These are phyloP conservation scores for Trichosporon sp. DNA, from an alignment of 1,284 basidiomycete genomes.

Conservation along the genomic window DNA sequence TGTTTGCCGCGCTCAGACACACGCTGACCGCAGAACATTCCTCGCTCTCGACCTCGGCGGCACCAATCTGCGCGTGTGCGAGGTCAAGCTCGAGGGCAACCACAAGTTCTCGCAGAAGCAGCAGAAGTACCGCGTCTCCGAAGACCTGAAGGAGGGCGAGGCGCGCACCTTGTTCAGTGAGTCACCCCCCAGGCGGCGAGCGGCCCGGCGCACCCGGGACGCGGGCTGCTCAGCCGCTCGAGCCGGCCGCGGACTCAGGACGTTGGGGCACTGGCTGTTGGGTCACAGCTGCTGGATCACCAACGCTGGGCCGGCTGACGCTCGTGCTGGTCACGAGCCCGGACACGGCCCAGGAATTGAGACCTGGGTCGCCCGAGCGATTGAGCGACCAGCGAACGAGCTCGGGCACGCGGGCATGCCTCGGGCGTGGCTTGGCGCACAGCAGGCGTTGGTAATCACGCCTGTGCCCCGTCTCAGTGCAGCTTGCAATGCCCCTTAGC, in stretches of 20 bases:
- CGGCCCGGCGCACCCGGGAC: too few relatives aligned
- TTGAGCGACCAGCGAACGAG: too few relatives aligned
- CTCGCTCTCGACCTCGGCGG: constrained; percentile 91
- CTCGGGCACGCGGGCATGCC: not conserved
- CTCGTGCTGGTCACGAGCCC: too few relatives aligned
- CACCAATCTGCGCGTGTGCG: constrained; percentile 94
- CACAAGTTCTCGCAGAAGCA: constrained; percentile 82
- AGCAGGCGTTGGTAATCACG: not conserved
- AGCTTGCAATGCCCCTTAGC: too few relatives aligned
- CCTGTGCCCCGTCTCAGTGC: too few relatives aligned
- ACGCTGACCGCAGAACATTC: constrained; percentile 63
- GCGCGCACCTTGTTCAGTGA: constrained; percentile 74
- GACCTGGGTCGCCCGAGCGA: too few relatives aligned
- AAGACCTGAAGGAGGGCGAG: constrained; percentile 82
- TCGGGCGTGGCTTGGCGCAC: not conserved
- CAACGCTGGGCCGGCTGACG: too few relatives aligned
- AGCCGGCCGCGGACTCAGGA: too few relatives aligned
- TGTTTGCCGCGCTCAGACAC: not conserved
- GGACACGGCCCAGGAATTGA: too few relatives aligned
- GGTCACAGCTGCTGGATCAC: too few relatives aligned
- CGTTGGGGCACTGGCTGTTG: too few relatives aligned
- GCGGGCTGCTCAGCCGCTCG: too few relatives aligned
- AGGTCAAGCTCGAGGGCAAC: constrained; percentile 82
- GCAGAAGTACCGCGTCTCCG: constrained; percentile 90
- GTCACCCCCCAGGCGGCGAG: constrained; percentile 26